Evolutionary conservation across 2,329 filamentous ascomycete species (phyloP), one percentile per base, ranked within the genome.

Genomic region (Bipolaris victoriae): DNA sequence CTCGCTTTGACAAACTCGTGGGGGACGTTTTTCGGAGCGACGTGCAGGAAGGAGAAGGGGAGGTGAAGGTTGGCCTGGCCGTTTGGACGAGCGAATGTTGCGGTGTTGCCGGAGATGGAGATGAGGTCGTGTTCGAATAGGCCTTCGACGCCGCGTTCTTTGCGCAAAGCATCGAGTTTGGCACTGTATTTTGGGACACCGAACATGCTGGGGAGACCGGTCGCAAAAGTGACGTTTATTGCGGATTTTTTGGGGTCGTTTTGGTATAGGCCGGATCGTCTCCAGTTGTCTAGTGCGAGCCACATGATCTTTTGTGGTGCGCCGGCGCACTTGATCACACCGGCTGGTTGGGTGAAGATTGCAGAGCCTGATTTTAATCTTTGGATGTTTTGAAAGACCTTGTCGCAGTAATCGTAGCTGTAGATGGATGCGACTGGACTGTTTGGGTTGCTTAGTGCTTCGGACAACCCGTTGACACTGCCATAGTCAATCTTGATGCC

Each of bases 281-380:
- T 73, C 76, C 76, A 78, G 52, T 72, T 63, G 44, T 78, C 76
- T 55, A 71, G 63, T 1, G 75, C 76, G 15, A 78, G 71, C 76
- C 76, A 78, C 76, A 78, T 78, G 41, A 75, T 68, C 51, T 78
- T 78, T 49, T 78, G 76, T 0, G 76, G 76, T 3, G 72, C 76
- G 37, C 76, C 76, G 7, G 75, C 76, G 45, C 76, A 78, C 55
- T 78, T 78, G 37, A 78, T 65, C 1, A 75, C 64, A n/a, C 76
- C 76, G 3, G 71, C 67, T 4, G 75, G 76, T 35, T 77, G 74
- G 1, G 76, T 77, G 60, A 78, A 78, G 20, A 78, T 64, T 6
- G 76, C 76, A 15, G 65, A 63, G 11, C 76, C 76, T 35, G 70
- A 72, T 5, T 65, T 56, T 60, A 78, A 65, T 16, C 63, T 63